phyloP scores from a whole-genome alignment of 2,329 filamentous ascomycete genomes.

The Magnaporthiopsis incrustans region DNA sequence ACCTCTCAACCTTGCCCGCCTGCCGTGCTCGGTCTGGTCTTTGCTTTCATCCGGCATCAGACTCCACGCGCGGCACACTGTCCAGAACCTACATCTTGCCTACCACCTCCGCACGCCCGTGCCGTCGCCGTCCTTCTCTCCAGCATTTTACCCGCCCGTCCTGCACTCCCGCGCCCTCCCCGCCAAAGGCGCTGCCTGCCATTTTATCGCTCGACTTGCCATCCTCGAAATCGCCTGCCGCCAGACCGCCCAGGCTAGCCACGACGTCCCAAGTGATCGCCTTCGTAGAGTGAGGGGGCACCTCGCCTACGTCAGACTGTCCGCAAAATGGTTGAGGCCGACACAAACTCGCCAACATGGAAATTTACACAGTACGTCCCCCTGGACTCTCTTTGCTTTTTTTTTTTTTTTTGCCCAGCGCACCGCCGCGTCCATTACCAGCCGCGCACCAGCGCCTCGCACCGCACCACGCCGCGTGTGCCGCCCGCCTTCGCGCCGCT shows the following conservation, averaged over 20 bases:
- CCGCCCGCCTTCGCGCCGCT: background rate
- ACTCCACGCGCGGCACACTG: background rate
- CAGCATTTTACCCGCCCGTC: background rate
- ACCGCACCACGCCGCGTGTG: conserved; percentile 2
- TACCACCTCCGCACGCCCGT: conserved; percentile 1
- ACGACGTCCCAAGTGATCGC: conserved; percentile 10
- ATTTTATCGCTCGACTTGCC: background rate
- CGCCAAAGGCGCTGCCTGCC: background rate
- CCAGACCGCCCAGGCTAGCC: conserved; percentile 8
- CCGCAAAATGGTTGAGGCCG: conserved; percentile 83
- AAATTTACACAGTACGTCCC: conserved; percentile 94
- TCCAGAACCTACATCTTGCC: background rate
- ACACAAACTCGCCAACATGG: conserved; percentile 92
- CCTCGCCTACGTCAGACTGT: conserved; percentile 18
- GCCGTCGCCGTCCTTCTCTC: conserved; percentile 1
- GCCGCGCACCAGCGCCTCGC: conserved; percentile 5
- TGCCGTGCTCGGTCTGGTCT: background rate
- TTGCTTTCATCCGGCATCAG: background rate
- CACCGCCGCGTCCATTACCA: background rate
- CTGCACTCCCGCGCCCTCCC: background rate
- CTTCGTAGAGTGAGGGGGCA: conserved; percentile 18
- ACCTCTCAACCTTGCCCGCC: background rate
- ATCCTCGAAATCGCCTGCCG: conserved; percentile 1
- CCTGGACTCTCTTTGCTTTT: conserved; percentile 1
- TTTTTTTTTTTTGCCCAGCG: background rate